Base-by-base conservation (phyloP, 805 yeast species). In the Tetrapisispora taiwanensis region DNA sequence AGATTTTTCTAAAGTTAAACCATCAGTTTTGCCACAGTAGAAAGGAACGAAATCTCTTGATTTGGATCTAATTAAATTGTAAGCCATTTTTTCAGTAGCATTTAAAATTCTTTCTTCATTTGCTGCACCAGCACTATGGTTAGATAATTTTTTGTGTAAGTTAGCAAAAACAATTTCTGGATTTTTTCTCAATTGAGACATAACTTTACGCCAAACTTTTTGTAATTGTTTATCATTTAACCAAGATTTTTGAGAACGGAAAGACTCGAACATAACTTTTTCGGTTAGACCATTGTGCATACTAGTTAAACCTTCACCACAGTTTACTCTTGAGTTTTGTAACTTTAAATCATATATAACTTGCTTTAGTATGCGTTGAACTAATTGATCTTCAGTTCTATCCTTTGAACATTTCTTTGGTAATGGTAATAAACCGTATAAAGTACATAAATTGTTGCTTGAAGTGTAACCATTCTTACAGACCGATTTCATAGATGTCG, bases 391-490 rank as follows among this genome's bases (percentile, higher is more conserved):
- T 58, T 75, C 78, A 50, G 74, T 74, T 19, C 77, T 74, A 58
- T 89, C 95, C 19, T 80, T 79, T 17, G 79, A 70, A 67, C 97
- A 89, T 31, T 61, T 60, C 10, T 80, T 83, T 39, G 76, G 60
- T 3, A 79, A 52, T 14, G 90, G 84, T 17, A 84, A 64, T 8
- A 75, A 43, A 2, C 84, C 80, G 47, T 71, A 69, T 28, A 76
- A 56, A 22, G 46, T 44, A 17, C 47, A 44, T 12, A 37, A 20
- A 8, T 52, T 42, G 14, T 30, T 32, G 33, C 74, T 64, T 48
- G 71, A 67, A 9, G 79, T 80, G 40, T 72, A 67, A 43, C 79
- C 90, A 36, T 75, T 77, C 49, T 75, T 78, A 63, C 97, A 89
- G 44, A 72, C 74, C 7, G 84, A 55, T 43, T 70, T 66, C 51